Evolutionary conservation across 1,284 basidiomycete genomes (phyloP).

Genomic region (Rhodofomes roseus): DNA sequence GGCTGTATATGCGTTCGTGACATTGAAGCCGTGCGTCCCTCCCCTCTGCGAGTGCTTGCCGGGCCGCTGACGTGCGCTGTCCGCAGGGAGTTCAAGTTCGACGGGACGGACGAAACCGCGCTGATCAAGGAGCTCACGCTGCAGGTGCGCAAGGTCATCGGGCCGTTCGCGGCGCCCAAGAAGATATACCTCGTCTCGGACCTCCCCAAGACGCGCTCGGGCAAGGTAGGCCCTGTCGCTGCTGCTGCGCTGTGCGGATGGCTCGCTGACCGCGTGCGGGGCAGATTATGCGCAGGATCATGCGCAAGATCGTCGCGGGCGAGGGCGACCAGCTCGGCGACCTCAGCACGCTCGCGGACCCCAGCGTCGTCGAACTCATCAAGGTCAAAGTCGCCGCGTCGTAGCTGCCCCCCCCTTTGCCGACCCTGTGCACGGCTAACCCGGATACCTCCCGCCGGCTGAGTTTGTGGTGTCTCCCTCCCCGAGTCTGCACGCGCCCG

Average conservation of each 20-base stretch:
- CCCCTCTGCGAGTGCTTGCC: constrained; percentile 18
- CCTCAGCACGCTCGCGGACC: constrained; percentile 87
- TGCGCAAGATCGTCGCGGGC: constrained; percentile 93
- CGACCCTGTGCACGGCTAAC: too few relatives aligned
- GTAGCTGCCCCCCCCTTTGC: neutral
- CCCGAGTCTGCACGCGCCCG: too few relatives aligned
- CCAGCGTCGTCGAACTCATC: constrained; percentile 77
- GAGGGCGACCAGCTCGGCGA: constrained; percentile 95
- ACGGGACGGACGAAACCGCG: constrained; percentile 61
- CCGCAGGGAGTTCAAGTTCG: constrained; percentile 80
- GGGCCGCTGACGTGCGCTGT: neutral
- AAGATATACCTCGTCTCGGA: constrained; percentile 85
- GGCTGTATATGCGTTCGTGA: constrained; percentile 85
- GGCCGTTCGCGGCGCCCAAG: constrained; percentile 94
- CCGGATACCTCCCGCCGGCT: neutral
- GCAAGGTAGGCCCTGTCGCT: constrained; percentile 63
- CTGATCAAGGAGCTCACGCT: constrained; percentile 88
- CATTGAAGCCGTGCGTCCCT: constrained; percentile 50
- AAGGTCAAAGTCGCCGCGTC: constrained; percentile 63
- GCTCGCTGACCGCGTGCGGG: neutral
- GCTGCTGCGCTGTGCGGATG: neutral
- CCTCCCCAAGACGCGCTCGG: constrained; percentile 95
- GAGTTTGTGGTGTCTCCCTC: neutral
- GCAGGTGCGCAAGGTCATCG: constrained; percentile 95
- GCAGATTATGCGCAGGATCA: constrained; percentile 88